phyloP scores from a whole-genome alignment of 805 yeast species.

The Candida sakaeoensis region DNA sequence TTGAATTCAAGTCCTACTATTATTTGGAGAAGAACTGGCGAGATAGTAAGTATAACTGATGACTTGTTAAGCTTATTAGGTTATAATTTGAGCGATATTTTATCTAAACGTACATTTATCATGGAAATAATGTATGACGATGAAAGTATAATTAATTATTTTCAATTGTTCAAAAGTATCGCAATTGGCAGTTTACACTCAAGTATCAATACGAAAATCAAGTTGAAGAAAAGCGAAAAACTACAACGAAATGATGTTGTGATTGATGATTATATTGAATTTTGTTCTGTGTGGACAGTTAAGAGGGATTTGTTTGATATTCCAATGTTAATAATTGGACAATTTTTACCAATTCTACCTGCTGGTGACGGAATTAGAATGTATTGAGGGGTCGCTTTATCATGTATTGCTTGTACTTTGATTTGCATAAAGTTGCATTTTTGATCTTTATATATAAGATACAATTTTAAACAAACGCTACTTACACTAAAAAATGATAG shows the following conservation, averaged over 20 bases:
- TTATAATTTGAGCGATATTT: conserved; percentile 52
- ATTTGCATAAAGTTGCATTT: not conserved
- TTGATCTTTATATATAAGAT: not conserved
- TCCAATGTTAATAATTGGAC: conserved; percentile 82
- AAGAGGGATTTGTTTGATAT: conserved; percentile 79
- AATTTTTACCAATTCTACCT: conserved; percentile 63
- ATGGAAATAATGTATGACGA: conserved; percentile 79
- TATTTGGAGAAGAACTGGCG: conserved; percentile 85
- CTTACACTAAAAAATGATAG: too few species aligned
- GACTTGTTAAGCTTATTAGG: conserved; percentile 72
- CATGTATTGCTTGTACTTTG: not conserved
- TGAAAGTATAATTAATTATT: conserved; percentile 66
- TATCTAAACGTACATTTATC: conserved; percentile 60
- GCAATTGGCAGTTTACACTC: conserved; percentile 67
- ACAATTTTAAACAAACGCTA: not conserved
- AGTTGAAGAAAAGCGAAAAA: conserved; percentile 29
- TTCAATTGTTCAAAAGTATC: conserved; percentile 63
- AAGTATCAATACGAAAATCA: conserved; percentile 49
- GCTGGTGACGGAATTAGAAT: conserved; percentile 30
- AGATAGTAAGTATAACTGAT: conserved; percentile 72
- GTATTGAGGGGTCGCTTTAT: conserved; percentile 16
- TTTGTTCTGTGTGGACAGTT: conserved; percentile 83
- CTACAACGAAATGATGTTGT: conserved; percentile 7
- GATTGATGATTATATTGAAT: conserved; percentile 42
- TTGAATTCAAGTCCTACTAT: conserved; percentile 74